Conservation (phyloP, 1,284 basidiomycete genomes). For the Fomitiporia mediterranea region DNA sequence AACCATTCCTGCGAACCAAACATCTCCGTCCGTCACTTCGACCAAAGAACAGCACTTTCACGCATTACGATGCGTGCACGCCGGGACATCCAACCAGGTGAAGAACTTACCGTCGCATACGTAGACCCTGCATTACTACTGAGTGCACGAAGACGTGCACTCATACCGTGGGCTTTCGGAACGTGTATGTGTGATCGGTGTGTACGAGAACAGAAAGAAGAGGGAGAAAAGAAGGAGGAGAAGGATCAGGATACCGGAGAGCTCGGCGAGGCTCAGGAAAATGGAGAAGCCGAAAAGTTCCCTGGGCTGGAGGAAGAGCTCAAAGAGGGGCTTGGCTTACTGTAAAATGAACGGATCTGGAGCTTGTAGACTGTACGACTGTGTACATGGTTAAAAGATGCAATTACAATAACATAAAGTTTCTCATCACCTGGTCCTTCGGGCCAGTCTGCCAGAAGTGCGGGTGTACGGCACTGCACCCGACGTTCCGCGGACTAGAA, state of each 20-base stretch:
- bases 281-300: slow-evolving; percentile 15
- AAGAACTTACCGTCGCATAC: slow-evolving; percentile 78
- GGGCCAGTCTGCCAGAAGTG: too few relatives aligned
- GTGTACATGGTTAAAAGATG: too few relatives aligned
- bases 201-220: slow-evolving; percentile 36
- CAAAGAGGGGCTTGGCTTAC: slow-evolving; percentile 5
- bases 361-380: too few relatives aligned
- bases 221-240: slow-evolving; percentile 34
- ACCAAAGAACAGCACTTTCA: slow-evolving; percentile 58
- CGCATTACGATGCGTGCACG: slow-evolving; percentile 71
- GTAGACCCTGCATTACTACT: slow-evolving; percentile 62
- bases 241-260: too few relatives aligned
- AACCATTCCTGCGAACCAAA: slow-evolving; percentile 85
- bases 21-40: slow-evolving; percentile 64
- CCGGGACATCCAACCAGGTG: slow-evolving; percentile 57
- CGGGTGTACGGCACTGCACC: too few relatives aligned
- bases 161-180: slow-evolving; percentile 76
- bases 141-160: slow-evolving; percentile 47
- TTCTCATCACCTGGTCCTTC: too few relatives aligned
- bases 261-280: slow-evolving; percentile 17
- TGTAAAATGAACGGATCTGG: background rate
- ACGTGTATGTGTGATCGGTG: slow-evolving; percentile 65
- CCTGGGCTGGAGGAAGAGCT: slow-evolving; percentile 14
- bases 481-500: too few relatives aligned
- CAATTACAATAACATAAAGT: too few relatives aligned